These are phyloP conservation scores for Fomitopsis serialis DNA, from an alignment of 768 basidiomycete genomes.

Conservation along the genomic window DNA sequence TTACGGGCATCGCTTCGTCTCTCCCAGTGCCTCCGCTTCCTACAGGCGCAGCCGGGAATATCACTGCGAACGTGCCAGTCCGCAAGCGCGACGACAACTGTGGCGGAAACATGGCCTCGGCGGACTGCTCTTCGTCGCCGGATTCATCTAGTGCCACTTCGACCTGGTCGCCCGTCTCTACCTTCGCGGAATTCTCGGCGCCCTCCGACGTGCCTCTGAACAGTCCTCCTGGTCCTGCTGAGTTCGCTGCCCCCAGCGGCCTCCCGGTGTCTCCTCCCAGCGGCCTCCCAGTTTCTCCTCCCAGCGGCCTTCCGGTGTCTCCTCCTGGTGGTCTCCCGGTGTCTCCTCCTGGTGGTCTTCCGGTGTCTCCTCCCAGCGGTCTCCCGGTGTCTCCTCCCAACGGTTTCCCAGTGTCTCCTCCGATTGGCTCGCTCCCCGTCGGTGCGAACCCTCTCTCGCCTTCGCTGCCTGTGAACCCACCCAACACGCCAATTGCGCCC, in stretches of 20 bases:
- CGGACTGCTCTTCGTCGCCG: neutral
- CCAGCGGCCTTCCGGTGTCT: neutral
- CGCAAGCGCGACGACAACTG: neutral
- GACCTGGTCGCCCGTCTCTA: neutral
- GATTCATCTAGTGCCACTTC: neutral
- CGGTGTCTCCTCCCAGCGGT: too few relatives aligned
- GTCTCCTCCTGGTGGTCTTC: neutral
- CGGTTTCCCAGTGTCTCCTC: too few relatives aligned
- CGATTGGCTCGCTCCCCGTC: neutral
- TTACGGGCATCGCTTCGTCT: neutral
- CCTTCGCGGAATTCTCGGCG: neutral
- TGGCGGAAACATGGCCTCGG: neutral
- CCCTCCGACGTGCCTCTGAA: neutral
- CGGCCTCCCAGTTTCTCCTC: neutral
- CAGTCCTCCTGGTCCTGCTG: neutral
- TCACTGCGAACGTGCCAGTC: neutral
- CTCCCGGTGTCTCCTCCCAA: too few relatives aligned
- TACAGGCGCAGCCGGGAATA: neutral
- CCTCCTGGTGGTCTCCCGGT: neutral
- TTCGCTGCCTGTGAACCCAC: constrained; percentile 14
- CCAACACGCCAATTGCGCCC: constrained; percentile 12
- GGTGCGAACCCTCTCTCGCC: constrained; percentile 4
- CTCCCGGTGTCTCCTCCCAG: neutral
- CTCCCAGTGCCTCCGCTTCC: neutral
- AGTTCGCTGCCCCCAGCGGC: neutral